Conservation (phyloP, 2,329 filamentous ascomycete genomes). For the Sarocladium strictum region DNA sequence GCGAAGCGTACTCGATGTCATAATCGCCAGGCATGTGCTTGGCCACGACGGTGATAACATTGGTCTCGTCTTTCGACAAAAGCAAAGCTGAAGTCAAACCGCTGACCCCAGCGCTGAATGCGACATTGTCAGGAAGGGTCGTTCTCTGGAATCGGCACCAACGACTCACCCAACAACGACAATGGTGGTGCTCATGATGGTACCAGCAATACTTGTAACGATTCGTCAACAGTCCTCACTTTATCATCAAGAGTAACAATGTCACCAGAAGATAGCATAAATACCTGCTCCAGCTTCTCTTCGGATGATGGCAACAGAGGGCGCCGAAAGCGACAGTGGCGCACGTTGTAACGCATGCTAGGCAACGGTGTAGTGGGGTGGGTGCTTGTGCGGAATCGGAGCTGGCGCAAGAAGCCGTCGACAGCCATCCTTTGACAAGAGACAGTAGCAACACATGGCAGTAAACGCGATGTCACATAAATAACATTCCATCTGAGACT, state of each 20-base stretch:
- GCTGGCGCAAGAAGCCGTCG: neutral
- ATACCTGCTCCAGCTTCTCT: too few species aligned
- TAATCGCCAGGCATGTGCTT: conserved; percentile 95
- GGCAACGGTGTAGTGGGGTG: too few species aligned
- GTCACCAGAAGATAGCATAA: too few species aligned
- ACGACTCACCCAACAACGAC: conserved; percentile 10
- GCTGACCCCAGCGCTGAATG: conserved; percentile 40
- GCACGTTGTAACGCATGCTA: too few species aligned
- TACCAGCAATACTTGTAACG: neutral
- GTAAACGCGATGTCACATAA: too few species aligned
- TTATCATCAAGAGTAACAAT: too few species aligned
- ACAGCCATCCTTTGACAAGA: neutral
- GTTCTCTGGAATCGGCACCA: neutral
- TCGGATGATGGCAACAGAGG: too few species aligned
- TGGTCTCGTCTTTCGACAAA: conserved; percentile 37
- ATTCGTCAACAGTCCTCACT: too few species aligned
- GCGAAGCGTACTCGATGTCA: conserved; percentile 83
- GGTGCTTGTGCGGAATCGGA: neutral
- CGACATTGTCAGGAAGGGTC: neutral
- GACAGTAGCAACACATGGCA: too few species aligned
- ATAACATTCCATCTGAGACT: too few species aligned
- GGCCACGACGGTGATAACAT: conserved; percentile 62
- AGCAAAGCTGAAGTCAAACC: conserved; percentile 26
- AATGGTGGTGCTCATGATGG: conserved; percentile 8
- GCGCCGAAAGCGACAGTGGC: too few species aligned